Percentiles rank a stretch among this genome's conserved stretches.
Evolutionary conservation across 495 filamentous ascomycete species (phyloP).

Genomic region (Aspergillus nanangensis): DNA sequence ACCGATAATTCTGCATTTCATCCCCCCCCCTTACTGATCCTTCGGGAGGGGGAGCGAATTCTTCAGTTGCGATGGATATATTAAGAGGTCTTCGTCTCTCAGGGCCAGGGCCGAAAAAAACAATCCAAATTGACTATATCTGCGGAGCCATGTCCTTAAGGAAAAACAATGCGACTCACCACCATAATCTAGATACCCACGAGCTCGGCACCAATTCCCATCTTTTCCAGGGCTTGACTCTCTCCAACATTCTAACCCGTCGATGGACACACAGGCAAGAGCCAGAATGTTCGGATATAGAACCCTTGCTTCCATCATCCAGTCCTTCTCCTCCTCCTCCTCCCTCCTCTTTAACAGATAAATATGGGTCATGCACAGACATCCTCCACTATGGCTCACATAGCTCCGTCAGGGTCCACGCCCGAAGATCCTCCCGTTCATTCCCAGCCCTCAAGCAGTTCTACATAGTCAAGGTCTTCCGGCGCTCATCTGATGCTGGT

Average conservation of each 20-base stretch:
- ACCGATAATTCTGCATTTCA: too few species aligned
- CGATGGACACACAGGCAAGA: too few species aligned
- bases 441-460: slow-evolving; percentile 47
- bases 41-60: too few species aligned
- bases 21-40: too few species aligned
- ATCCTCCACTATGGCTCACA: slow-evolving; percentile 29
- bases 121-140: too few species aligned
- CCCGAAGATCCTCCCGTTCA: slow-evolving; percentile 6
- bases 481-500: slow-evolving; percentile 69
- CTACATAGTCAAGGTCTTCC: slow-evolving; percentile 92
- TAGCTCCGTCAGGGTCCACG: slow-evolving; percentile 25
- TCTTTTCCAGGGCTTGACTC: neutral
- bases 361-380: slow-evolving; percentile 23
- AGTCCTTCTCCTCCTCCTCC: neutral
- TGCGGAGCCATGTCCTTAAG: too few species aligned
- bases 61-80: too few species aligned
- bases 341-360: slow-evolving; percentile 14
- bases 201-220: neutral
- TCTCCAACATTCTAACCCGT: neutral
- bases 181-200: neutral
- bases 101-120: too few species aligned
- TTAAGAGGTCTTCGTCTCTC: too few species aligned
- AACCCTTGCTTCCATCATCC: neutral
- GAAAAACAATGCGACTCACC: too few species aligned
- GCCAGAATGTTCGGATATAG: neutral